These are phyloP conservation scores for Umbelopsis ramanniana DNA, from an alignment of 192 early-diverging fungal species.

Conservation along the genomic window DNA sequence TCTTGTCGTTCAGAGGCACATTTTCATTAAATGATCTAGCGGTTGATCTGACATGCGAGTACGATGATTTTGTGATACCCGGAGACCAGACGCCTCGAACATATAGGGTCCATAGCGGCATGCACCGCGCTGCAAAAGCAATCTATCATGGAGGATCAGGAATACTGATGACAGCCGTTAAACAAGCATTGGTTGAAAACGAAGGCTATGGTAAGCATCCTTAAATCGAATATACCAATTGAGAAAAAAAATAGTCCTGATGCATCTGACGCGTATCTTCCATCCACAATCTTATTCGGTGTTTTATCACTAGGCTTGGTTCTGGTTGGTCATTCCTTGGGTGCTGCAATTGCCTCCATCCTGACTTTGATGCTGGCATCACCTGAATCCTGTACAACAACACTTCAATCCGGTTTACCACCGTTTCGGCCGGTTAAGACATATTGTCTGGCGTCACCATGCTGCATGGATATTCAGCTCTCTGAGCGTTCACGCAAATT, in stretches of 20 bases:
- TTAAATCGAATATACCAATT: background rate
- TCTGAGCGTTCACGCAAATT: slow-evolving; percentile 41
- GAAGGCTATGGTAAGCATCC: slow-evolving; percentile 37
- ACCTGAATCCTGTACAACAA: slow-evolving; percentile 47
- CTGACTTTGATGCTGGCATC: slow-evolving; percentile 48
- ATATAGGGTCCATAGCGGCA: slow-evolving; percentile 53
- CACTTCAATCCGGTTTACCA: slow-evolving; percentile 41
- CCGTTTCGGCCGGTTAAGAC: slow-evolving; percentile 47
- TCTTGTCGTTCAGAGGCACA: slow-evolving; percentile 55
- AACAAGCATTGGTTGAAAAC: slow-evolving; percentile 43
- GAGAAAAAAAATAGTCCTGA: background rate
- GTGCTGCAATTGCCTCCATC: slow-evolving; percentile 54
- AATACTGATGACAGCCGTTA: slow-evolving; percentile 47
- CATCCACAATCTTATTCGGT: too few relatives aligned
- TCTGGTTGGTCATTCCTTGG: slow-evolving; percentile 55
- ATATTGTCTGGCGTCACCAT: slow-evolving; percentile 51
- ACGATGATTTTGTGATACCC: slow-evolving; percentile 46
- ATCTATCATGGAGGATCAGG: slow-evolving; percentile 47
- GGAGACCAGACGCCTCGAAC: slow-evolving; percentile 33
- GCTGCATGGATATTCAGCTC: slow-evolving; percentile 48
- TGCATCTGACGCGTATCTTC: background rate
- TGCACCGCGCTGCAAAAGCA: slow-evolving; percentile 43
- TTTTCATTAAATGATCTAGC: slow-evolving; percentile 52
- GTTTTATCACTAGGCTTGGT: slow-evolving; percentile 33
- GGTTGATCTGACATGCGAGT: slow-evolving; percentile 56